Base-by-base conservation (phyloP, 2,329 filamentous ascomycete genomes). In the Leptodontidium sp. region DNA sequence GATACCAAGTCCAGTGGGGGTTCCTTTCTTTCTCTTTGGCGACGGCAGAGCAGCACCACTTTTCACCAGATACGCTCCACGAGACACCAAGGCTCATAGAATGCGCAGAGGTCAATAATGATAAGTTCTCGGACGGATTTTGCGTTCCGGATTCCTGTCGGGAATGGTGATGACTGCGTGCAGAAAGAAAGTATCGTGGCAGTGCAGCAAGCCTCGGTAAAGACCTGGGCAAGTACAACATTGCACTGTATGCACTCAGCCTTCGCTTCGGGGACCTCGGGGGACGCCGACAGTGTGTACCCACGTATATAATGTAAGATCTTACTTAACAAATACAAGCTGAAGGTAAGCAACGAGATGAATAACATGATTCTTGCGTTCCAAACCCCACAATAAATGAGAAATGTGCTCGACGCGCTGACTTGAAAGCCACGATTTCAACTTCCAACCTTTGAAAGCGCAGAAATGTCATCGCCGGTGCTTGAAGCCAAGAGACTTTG, bases 201-300 rank as follows among this genome's bases (percentile, higher is more conserved):
- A 40, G 38, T 40, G 8, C 38, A 40, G 38, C 5, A 8, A 40
- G 11, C 38, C 38, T 40, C 38, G 38, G 38, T 12, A 40, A 40
- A 40, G 11, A 12, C 11, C 8, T 12, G 2, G 38, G 38, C 11
- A 40, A 40, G 38, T 32, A 32, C 29, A 40, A 40, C 38, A 12
- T 11, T 9, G 38, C 26, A 24, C 47, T 26, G n/a, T 15, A 50
- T 50, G 47, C 47, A 50, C 47, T 21, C 47, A 50, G 17, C 47
- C 17, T 50, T 50, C 47, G 47, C 47, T 50, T 50, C 47, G 17
- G 47, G 17, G 47, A 50, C 47, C n/a, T 50, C 47, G 47, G 47
- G 21, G n/a, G n/a, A 50, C 47, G 47, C 47, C 47, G 47, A 24
- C 47, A n/a, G 47, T 50, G 47, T 4, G 21, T 24, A 21, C 21